Evolutionary conservation across 495 filamentous ascomycete species (phyloP), one percentile per base, ranked within the genome.

Genomic region (Parmelia sp.): DNA sequence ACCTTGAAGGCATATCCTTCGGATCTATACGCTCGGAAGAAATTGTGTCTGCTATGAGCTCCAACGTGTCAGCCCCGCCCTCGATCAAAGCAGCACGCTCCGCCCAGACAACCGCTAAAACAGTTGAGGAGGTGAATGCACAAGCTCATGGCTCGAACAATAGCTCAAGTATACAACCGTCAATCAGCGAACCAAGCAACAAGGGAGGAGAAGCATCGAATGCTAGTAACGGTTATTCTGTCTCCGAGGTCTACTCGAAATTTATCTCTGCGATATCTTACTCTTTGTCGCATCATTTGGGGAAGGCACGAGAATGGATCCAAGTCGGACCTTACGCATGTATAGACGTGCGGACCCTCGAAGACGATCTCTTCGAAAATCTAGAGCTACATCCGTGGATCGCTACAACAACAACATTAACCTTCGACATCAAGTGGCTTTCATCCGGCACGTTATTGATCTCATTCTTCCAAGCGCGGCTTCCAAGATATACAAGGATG

Each of bases 401-500:
- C 8, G 42, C 40, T 17, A 64, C 39, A 4, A 58, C 62, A 17
- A 45, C 27, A 14, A 64, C 25, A 37, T 4, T 64, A 9, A 58
- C 55, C 57, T 23, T 57, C 17, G 23, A 57, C n/a, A 40, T 64
- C 40, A 57, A 51, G 40, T 64, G 62, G 62, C 62, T 64, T 25
- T 37, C 62, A 17, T 58, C 55, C 29, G 55, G 40, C 10, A 64
- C 37, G 1, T 17, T 64, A 11, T 7, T 64, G 37, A 45, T 59
- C 42, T 49, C 37, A 19, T 49, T 57, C n/a, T 64, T 35, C 11
- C 44, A 55, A 31, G 27, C 4, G 15, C 39, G 25, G 29, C 17
- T 47, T 21, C 27, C 29, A 15, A 64, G 25, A 23, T 31, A 45
- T 23, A 40, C 2, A 3, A 53, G 31, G 40, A 7, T 25, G 33